Evolutionary conservation across 305 asterid species (phyloP).

Genomic region (Withania somnifera): DNA sequence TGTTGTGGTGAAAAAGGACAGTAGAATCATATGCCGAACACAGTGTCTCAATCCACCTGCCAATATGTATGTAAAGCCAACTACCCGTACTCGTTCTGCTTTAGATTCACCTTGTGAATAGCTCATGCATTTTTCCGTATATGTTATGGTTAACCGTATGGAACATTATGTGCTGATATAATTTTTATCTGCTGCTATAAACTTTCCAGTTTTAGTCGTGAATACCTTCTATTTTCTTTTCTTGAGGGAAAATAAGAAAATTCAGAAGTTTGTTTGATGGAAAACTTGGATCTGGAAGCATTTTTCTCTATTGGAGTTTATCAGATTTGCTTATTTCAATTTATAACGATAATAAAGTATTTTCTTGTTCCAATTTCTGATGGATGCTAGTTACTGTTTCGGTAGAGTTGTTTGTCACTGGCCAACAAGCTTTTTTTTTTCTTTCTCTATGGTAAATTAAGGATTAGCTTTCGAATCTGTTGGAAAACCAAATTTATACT

Average conservation of each 20-base stretch:
- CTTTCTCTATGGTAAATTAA: background rate
- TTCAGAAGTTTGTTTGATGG: background rate
- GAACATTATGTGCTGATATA: background rate
- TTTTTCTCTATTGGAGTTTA: background rate
- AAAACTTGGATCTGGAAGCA: background rate
- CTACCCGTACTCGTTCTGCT: background rate
- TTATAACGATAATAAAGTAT: background rate
- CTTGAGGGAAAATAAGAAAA: background rate
- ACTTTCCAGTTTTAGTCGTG: background rate
- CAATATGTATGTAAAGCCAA: constrained; percentile 33
- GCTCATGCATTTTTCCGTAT: background rate
- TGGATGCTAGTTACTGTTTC: background rate
- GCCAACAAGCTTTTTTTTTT: background rate
- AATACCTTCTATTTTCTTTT: background rate
- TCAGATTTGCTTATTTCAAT: background rate
- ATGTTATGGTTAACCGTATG: background rate
- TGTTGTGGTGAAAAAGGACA: constrained; percentile 40
- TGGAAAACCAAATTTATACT: background rate
- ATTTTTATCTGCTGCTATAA: background rate
- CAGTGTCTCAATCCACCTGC: constrained; percentile 37
- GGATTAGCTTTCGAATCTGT: background rate
- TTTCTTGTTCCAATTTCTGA: background rate
- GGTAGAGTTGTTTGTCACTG: background rate
- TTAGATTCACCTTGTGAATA: background rate
- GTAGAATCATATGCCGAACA: constrained; percentile 32